A percentile compares a stretch with the other conserved stretches of the same genome.
phyloP scores from a whole-genome alignment of 331 rosid species.

The Malus hybrid region DNA sequence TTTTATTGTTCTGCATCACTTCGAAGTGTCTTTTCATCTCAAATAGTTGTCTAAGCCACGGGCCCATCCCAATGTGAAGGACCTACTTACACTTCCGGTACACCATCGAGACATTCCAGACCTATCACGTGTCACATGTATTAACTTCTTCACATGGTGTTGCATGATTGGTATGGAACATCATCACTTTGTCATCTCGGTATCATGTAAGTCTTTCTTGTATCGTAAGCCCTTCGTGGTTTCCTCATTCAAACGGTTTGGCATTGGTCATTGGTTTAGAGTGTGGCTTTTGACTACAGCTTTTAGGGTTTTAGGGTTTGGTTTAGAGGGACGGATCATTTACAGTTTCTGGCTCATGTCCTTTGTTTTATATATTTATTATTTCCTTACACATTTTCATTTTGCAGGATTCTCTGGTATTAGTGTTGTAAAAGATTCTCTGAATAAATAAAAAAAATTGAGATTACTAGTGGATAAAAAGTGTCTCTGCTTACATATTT shows the following conservation, averaged over 20 bases:
- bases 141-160: too few relatives aligned
- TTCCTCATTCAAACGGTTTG: background rate
- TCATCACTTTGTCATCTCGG: fast-evolving
- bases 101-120: fast-evolving
- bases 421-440: background rate
- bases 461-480: background rate
- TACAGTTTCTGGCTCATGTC: background rate
- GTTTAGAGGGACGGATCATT: background rate
- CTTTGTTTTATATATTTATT: background rate
- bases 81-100: too few relatives aligned
- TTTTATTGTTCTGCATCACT: background rate
- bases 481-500: background rate
- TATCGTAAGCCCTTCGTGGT: too few relatives aligned
- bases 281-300: background rate
- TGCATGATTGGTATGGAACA: too few relatives aligned
- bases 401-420: constrained; percentile 2
- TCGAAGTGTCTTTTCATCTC: background rate
- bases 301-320: constrained; percentile 1
- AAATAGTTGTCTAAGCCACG: background rate
- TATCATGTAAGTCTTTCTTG: too few relatives aligned
- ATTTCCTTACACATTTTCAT: background rate
- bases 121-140: too few relatives aligned
- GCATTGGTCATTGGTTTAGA: background rate
- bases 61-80: background rate
- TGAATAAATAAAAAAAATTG: background rate